Base-by-base conservation (phyloP, 164 flowering plant species). In the Hamamelis virginiana region DNA sequence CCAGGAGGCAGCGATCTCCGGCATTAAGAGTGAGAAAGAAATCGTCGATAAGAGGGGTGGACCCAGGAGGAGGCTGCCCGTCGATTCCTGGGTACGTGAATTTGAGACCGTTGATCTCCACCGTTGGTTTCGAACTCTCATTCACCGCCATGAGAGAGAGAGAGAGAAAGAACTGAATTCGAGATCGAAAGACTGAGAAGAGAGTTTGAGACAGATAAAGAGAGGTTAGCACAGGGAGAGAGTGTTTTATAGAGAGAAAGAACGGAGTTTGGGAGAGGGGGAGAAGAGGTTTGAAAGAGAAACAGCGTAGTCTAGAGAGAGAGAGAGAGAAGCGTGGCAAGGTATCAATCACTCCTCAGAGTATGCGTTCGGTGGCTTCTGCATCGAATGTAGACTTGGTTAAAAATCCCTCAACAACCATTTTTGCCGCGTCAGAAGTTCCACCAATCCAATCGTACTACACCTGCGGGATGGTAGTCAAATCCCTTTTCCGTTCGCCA, bases 41-140 rank as follows among this genome's bases (percentile, higher is more conserved):
- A 43, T 79, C 84, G 1, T 87, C 80, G 62, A 92, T 92, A 27
- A 95, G 70, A 33, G 97, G 97, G 1, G 79, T 74, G 14, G 97
- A 88, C 0, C 97, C 97, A 3, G 97, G 92, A 4, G 98, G 98
- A 5, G 98, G 96, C 5, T 86, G 89, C 18, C 98, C 97, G 76
- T 95, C 97, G 82, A 92, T 87, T 63, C 97, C 98, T 1, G 96
- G 94, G 74, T 92, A 92, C 4, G 98, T 91, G 91, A 95, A 95
- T n/a, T 77, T 81, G 50, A 92, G 84, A 18, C 86, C 81, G 59
- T 80, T 74, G 78, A 92, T 92, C 80, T 77, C 86, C 28, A 95
- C 69, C 60, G 81, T 75, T 15, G 86, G 76, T 8, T 70, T 70
- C 10, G 66, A 33, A 28, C 26, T 61, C 41, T 59, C 61, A 58